phyloP scores from a whole-genome alignment of 495 filamentous ascomycete species.

The Hyphodiscus hymeniophilus region DNA sequence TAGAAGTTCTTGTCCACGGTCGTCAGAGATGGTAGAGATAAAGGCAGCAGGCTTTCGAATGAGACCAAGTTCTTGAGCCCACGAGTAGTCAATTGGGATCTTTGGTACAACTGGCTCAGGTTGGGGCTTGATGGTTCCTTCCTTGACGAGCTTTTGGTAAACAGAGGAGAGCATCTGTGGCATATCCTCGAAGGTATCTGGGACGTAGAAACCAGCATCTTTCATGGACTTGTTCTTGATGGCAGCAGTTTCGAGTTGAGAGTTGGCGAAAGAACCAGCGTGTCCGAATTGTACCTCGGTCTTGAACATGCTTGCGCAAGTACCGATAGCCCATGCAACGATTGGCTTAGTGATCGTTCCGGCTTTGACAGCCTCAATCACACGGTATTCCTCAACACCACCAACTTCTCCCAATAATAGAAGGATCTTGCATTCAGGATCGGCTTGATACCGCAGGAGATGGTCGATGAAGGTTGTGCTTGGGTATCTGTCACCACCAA shows the following conservation, averaged over 20 bases:
- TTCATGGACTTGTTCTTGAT: conserved; percentile 94
- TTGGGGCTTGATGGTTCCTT: conserved; percentile 75
- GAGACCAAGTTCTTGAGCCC: conserved; percentile 98
- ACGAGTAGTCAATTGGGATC: conserved; percentile 99
- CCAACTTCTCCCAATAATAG: conserved; percentile 95
- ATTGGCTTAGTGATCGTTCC: conserved; percentile 95
- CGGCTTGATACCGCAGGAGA: conserved; percentile 86
- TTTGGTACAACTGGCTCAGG: conserved; percentile 90
- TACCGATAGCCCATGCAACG: conserved; percentile 98
- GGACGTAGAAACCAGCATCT: conserved; percentile 89
- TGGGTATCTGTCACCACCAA: conserved; percentile 97
- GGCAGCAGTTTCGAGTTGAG: conserved; percentile 92
- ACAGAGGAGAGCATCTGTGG: conserved; percentile 65
- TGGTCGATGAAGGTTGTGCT: conserved; percentile 99
- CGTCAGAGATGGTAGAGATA: conserved; percentile 98
- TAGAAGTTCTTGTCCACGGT: conserved; percentile 97
- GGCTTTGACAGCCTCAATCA: conserved; percentile 94
- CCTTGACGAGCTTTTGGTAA: conserved; percentile 76
- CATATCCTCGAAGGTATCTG: conserved; percentile 95
- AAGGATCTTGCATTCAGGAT: conserved; percentile 95
- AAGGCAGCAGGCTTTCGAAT: conserved; percentile 99
- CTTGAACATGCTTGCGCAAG: conserved; percentile 99
- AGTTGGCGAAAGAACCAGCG: conserved; percentile 97
- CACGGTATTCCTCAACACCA: conserved; percentile 99
- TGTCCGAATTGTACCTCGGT: conserved; percentile 99